Base-by-base conservation (phyloP, 169 alveolate species). In the Plasmodium ovale region DNA sequence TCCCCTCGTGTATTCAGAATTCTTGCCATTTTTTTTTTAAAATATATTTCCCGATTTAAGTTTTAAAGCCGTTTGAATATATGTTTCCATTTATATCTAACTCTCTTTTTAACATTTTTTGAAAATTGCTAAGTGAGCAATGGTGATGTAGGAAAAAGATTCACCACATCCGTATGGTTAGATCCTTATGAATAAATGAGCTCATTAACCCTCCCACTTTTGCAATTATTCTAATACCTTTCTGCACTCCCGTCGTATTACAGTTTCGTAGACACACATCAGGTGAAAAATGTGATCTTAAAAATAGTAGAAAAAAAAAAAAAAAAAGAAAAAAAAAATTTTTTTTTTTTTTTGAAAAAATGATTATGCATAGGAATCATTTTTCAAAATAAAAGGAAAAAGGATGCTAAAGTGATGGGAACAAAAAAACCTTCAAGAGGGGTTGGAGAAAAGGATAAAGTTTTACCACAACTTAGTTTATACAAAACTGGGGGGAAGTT, bases 191-290 rank as follows among this genome's bases (percentile, higher is more conserved):
- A n/a, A n/a, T n/a, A n/a, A n/a, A n/a, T n/a, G n/a, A n/a, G n/a
- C n/a, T n/a, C n/a, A n/a, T n/a, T n/a, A n/a, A n/a, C n/a, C n/a
- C n/a, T n/a, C n/a, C n/a, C n/a, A n/a, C n/a, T n/a, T n/a, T n/a
- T n/a, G n/a, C n/a, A n/a, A n/a, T n/a, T n/a, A n/a, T n/a, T n/a
- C n/a, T n/a, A n/a, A n/a, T 58, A 79, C 89, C 72, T 79, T 79
- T 64, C 89, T 79, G 42, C 89, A 79, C 64, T 79, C 89, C 19
- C 89, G 29, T 12, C 89, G 47, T 79, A 79, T 42, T 25, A 79
- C 79, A 21, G 79, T 79, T 79, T 79, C 89, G 42, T 79, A 79
- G 62, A 79, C 47, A 42, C 89, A 79, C 89, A 79, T 79, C 58
- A 79, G 51, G 21, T 79, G 89, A 42, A 79, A 79, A 79, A 79